Conservation (phyloP, 371 early-diverging fungal species). For the Vairimorpha apis region DNA sequence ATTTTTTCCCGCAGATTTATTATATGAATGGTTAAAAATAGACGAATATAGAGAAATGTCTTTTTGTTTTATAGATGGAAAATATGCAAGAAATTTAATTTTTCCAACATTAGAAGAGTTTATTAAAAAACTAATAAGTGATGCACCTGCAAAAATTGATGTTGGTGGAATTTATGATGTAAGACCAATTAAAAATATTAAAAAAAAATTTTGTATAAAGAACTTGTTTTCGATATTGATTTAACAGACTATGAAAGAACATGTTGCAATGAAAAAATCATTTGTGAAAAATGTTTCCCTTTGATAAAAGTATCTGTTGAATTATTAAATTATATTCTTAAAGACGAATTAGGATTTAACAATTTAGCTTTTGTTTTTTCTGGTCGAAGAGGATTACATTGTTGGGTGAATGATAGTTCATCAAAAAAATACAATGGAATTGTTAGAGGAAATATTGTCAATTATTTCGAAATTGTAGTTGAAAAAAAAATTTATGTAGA, state of each 20-base stretch:
- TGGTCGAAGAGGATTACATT: conserved; percentile 95
- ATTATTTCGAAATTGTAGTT: conserved; percentile 64
- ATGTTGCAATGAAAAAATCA: conserved; percentile 74
- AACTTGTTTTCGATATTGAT: conserved; percentile 98
- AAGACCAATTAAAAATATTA: conserved; percentile 66
- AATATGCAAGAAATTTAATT: conserved; percentile 78
- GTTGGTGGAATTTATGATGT: conserved; percentile 86
- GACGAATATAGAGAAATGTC: conserved; percentile 73
- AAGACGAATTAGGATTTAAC: conserved; percentile 87
- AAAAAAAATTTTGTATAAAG: conserved; percentile 74
- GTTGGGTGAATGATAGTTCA: conserved; percentile 87
- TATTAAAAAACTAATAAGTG: conserved; percentile 68
- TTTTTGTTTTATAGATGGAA: conserved; percentile 71
- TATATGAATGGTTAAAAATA: conserved; percentile 52
- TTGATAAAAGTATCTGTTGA: conserved; percentile 84
- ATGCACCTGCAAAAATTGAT: conserved; percentile 82
- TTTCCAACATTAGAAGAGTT: conserved; percentile 70
- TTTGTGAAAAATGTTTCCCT: conserved; percentile 82
- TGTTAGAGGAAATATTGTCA: conserved; percentile 74
- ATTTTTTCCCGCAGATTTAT: conserved; percentile 50
- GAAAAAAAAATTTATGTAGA: conserved; percentile 15
- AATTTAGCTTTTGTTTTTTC: conserved; percentile 87
- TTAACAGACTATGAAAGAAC: conserved; percentile 94
- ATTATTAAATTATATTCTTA: conserved; percentile 66
- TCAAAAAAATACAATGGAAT: conserved; percentile 71